phyloP scores from a whole-genome alignment of 495 filamentous ascomycete species.

The Stereocaulon alpinum region DNA sequence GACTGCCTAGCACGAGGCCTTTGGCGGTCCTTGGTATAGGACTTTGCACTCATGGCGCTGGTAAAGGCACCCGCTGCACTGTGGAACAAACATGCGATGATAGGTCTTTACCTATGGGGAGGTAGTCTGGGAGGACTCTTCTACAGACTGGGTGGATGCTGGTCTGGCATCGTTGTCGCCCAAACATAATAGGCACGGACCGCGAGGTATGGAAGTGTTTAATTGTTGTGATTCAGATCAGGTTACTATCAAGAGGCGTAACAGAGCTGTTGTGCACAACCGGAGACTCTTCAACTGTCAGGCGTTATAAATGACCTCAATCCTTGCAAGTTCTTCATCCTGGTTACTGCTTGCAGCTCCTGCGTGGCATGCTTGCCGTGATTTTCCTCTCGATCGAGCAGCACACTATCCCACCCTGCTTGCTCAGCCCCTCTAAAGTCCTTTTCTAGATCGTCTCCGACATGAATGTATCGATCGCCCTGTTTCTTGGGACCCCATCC shows the following conservation, averaged over 20 bases:
- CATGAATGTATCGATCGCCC: slow-evolving; percentile 43
- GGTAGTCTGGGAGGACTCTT: neutral
- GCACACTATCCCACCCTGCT: slow-evolving; percentile 54
- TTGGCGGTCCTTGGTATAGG: neutral
- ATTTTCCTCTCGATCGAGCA: slow-evolving; percentile 33
- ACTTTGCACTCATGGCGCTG: neutral
- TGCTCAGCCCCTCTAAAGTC: slow-evolving; percentile 49
- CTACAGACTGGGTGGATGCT: neutral
- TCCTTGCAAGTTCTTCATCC: neutral
- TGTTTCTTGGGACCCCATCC: neutral
- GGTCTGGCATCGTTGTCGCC: neutral
- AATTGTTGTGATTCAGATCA: neutral
- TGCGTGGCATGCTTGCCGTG: slow-evolving; percentile 1
- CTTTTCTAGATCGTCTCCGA: slow-evolving; percentile 57
- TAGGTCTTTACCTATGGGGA: neutral
- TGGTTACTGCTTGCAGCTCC: neutral
- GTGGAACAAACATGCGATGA: neutral
- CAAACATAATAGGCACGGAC: neutral
- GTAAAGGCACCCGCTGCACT: neutral
- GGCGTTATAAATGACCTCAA: neutral
- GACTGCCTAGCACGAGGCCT: neutral
- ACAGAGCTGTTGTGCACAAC: too few relatives aligned
- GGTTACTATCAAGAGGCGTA: too few relatives aligned
- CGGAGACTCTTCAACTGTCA: too few relatives aligned
- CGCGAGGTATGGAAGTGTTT: neutral